Evolutionary conservation across 2,329 filamentous ascomycete species (phyloP).

Genomic region (Pseudovirgaria hyperparasitica): DNA sequence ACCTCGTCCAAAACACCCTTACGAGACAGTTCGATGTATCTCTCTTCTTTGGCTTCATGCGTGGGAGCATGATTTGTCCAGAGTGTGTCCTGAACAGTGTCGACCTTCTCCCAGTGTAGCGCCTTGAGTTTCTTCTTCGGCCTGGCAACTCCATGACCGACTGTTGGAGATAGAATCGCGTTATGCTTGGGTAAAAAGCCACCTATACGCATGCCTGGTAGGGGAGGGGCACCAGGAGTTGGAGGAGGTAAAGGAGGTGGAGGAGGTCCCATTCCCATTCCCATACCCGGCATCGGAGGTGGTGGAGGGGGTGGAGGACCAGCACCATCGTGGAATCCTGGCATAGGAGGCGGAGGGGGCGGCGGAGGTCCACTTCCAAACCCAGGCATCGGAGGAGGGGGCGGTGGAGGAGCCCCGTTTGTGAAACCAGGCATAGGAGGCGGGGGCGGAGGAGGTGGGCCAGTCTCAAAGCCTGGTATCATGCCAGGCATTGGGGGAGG

Average conservation of each 20-base stretch:
- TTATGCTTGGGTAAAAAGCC: slow-evolving; percentile 60
- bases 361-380: slow-evolving; percentile 32
- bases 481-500: slow-evolving; percentile 30
- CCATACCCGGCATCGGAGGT: slow-evolving; percentile 36
- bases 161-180: slow-evolving; percentile 40
- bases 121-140: slow-evolving; percentile 99
- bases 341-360: slow-evolving; percentile 34
- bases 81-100: slow-evolving; percentile 78
- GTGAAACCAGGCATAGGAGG: slow-evolving; percentile 34
- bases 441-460: slow-evolving; percentile 30
- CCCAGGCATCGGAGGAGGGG: slow-evolving; percentile 27
- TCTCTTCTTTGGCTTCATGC: slow-evolving; percentile 83
- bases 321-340: slow-evolving; percentile 22
- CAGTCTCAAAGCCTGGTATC: slow-evolving; percentile 22
- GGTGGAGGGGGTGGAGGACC: slow-evolving; percentile 29
- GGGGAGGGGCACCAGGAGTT: slow-evolving; percentile 53
- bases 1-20: slow-evolving; percentile 97
- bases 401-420: slow-evolving; percentile 28
- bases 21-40: slow-evolving; percentile 82
- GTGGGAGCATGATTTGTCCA: slow-evolving; percentile 83
- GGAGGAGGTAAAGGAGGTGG: slow-evolving; percentile 44
- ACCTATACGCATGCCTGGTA: slow-evolving; percentile 45
- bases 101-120: slow-evolving; percentile 97
- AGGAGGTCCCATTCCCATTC: slow-evolving; percentile 30
- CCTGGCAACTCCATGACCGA: slow-evolving; percentile 66